These are phyloP conservation scores for Usnea hakonensis DNA, from an alignment of 495 filamentous ascomycete genomes.

Conservation along the genomic window DNA sequence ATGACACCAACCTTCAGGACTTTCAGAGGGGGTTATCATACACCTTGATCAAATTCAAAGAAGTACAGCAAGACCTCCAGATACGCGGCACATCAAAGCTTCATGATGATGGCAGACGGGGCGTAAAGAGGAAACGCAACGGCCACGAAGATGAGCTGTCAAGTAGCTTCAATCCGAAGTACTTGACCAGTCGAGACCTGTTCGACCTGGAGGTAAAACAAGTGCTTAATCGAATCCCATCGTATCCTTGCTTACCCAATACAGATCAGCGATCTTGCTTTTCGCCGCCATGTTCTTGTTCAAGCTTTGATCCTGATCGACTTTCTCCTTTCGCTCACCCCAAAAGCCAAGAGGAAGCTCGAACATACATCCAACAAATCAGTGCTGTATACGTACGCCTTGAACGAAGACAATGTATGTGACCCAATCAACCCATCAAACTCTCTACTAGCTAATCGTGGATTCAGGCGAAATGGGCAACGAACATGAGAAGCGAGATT, in stretches of 20 bases:
- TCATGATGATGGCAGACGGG: constrained; percentile 52
- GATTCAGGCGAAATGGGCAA: constrained; percentile 63
- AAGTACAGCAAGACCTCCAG: constrained; percentile 63
- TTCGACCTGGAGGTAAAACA: constrained; percentile 80
- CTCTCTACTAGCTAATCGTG: neutral
- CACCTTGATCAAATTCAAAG: constrained; percentile 71
- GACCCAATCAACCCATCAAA: neutral
- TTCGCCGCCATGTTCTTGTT: constrained; percentile 85
- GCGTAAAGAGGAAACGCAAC: constrained; percentile 64
- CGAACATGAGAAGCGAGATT: constrained; percentile 62
- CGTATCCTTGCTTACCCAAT: neutral
- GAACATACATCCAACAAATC: constrained; percentile 68
- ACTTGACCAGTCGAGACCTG: constrained; percentile 86
- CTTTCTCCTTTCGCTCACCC: constrained; percentile 80
- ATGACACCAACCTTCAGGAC: constrained; percentile 57
- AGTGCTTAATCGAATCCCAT: neutral
- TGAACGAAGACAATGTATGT: constrained; percentile 76
- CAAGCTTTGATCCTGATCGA: constrained; percentile 91
- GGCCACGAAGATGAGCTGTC: constrained; percentile 54
- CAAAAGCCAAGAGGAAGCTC: constrained; percentile 71
- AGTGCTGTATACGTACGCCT: constrained; percentile 67
- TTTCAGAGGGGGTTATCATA: constrained; percentile 70
- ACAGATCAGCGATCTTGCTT: constrained; percentile 85
- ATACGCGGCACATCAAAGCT: constrained; percentile 41
- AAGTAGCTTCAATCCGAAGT: constrained; percentile 89